These are phyloP conservation scores for Cladophialophora exuberans DNA, from an alignment of 2,329 filamentous ascomycete species.

Conservation along the genomic window DNA sequence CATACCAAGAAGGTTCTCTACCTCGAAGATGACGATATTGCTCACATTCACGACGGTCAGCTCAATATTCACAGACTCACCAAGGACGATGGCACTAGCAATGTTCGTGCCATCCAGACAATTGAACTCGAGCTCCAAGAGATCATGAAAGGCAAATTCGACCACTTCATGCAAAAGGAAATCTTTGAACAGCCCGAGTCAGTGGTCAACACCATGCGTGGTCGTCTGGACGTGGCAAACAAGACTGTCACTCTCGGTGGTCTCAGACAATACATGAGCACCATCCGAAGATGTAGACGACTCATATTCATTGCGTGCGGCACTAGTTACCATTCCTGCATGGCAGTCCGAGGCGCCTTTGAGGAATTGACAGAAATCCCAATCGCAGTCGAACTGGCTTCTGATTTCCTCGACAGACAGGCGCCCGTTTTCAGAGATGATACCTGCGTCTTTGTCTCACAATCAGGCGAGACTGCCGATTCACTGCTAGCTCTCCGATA, in stretches of 20 bases:
- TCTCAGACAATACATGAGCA: conserved; percentile 92
- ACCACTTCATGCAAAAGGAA: conserved; percentile 99
- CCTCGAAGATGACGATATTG: conserved; percentile 99
- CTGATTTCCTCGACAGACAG: conserved; percentile 95
- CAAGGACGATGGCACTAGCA: conserved; percentile 95
- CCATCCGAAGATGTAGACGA: conserved; percentile 92
- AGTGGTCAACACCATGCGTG: conserved; percentile 99
- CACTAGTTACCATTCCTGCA: conserved; percentile 98
- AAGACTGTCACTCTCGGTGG: conserved; percentile 96
- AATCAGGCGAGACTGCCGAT: conserved; percentile 97
- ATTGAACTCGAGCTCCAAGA: conserved; percentile 98
- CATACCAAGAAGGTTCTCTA: conserved; percentile 99
- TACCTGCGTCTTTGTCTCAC: conserved; percentile 97
- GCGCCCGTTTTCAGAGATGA: conserved; percentile 99
- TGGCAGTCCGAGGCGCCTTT: conserved; percentile 97
- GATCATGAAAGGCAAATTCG: conserved; percentile 99
- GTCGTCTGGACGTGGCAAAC: conserved; percentile 90
- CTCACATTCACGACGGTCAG: conserved; percentile 98
- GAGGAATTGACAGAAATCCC: conserved; percentile 98
- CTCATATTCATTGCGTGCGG: conserved; percentile 99
- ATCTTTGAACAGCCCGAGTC: conserved; percentile 99
- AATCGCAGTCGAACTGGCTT: conserved; percentile 94
- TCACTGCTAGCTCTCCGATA: conserved; percentile 96
- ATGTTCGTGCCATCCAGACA: conserved; percentile 97
- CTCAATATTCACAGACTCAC: conserved; percentile 98